A percentile compares a stretch with the other conserved stretches of the same genome.
phyloP scores from a whole-genome alignment of 331 rosid genomes.

The Prunus yedoensis region DNA sequence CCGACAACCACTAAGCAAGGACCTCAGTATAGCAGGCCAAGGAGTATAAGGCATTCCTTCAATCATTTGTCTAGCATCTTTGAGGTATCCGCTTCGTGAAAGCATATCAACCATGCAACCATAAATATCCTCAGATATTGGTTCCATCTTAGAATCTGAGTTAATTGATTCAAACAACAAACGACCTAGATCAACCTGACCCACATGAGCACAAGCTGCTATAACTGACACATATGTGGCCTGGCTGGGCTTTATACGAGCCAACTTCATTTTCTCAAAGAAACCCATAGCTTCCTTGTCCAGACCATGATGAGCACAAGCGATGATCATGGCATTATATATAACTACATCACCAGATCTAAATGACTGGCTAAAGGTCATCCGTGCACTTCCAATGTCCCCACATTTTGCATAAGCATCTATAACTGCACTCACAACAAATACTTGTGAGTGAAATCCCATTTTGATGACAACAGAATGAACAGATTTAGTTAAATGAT shows the following conservation, averaged over 20 bases:
- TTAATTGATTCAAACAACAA: slow-evolving; percentile 37
- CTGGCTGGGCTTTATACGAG: slow-evolving; percentile 44
- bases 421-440: slow-evolving; percentile 54
- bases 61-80: slow-evolving; percentile 38
- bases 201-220: slow-evolving; percentile 54
- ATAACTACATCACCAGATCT: slow-evolving; percentile 39
- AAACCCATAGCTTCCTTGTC: slow-evolving; percentile 35
- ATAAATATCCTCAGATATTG: slow-evolving; percentile 38
- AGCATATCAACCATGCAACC: slow-evolving; percentile 60
- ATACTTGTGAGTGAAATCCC: slow-evolving; percentile 43
- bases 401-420: slow-evolving; percentile 65
- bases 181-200: slow-evolving; percentile 44
- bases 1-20: slow-evolving; percentile 58
- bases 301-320: slow-evolving; percentile 54
- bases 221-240: slow-evolving; percentile 50
- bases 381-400: slow-evolving; percentile 39
- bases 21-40: slow-evolving; percentile 58
- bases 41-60: slow-evolving; percentile 51
- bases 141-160: slow-evolving; percentile 30
- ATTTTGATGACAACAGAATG: slow-evolving; percentile 43
- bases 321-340: slow-evolving; percentile 53
- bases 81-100: slow-evolving; percentile 50
- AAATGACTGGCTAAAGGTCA: slow-evolving; percentile 31
- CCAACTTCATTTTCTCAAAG: slow-evolving; percentile 43
- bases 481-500: slow-evolving; percentile 34